These are phyloP conservation scores for Umbelopsis sp. DNA, from an alignment of 371 early-diverging fungal species.

Conservation along the genomic window DNA sequence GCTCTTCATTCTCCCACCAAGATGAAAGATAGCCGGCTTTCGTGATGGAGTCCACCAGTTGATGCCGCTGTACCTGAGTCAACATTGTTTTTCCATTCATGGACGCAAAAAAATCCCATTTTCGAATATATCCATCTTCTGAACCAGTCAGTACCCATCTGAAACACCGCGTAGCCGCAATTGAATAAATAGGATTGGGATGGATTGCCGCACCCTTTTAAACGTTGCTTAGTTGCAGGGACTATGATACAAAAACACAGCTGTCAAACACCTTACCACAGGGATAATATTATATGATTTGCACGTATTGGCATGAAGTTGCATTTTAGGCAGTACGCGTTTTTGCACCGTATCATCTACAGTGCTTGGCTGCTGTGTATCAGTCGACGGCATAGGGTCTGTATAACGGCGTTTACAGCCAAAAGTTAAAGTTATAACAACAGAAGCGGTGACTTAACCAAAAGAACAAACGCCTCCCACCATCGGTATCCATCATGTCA, in stretches of 20 bases:
- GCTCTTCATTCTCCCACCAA: constrained; percentile 93
- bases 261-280: not conserved
- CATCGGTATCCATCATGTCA: constrained; percentile 38
- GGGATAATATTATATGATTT: constrained; percentile 15
- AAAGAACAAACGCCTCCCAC: constrained; percentile 23
- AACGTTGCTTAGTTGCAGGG: not conserved
- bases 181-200: constrained; percentile 73
- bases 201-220: constrained; percentile 73
- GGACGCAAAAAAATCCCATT: constrained; percentile 90
- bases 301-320: constrained; percentile 8
- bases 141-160: constrained; percentile 94
- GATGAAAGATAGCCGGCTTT: constrained; percentile 85
- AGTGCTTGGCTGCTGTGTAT: not conserved
- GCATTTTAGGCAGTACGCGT: constrained; percentile 10
- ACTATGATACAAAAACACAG: not conserved
- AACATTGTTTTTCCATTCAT: constrained; percentile 83
- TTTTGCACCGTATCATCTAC: constrained; percentile 13
- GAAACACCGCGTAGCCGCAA: constrained; percentile 81
- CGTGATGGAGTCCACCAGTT: constrained; percentile 83
- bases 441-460: not conserved
- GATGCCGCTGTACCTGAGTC: constrained; percentile 85
- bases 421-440: no score
- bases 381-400: constrained; percentile 3
- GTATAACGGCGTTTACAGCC: no score
- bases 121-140: constrained; percentile 91